Evolutionary conservation across 257 asterid species (phyloP), one percentile per base, ranked within the genome.

Genomic region (Capsicum chinense): DNA sequence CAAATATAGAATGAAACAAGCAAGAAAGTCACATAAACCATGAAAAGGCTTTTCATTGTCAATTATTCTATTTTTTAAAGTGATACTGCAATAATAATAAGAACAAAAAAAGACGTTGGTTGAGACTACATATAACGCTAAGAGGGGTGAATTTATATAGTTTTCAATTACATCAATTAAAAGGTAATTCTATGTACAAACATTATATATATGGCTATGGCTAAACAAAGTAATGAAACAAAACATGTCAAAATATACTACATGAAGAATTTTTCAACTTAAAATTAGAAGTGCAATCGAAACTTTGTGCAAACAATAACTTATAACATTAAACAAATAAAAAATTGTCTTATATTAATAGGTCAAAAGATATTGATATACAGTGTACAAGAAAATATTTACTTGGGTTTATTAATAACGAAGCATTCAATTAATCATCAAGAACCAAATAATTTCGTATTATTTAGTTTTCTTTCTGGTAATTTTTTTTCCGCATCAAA

Each of bases 21-120:
- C 19, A 74, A 50, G 81, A 74, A 74, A 21, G 50, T 26, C 62
- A 74, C 11, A 74, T 12, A 74, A 13, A 74, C 62, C 19, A 48
- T 48, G 60, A 19, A 19, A 50, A 21, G 4, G 60, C 62, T 50
- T n/a, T 13, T 21, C 81, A 50, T 74, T 73, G 80, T 73, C 1
- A 6, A 9, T 39, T 39, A 39, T 39, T 39, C 5, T 39, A 39
- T 39, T 39, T 39, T 39, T 39, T 1, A 39, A 39, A 39, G 42
- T 39, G 42, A 39, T 1, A 39, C 42, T 39, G 42, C 42, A 39
- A 39, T n/a, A 33, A 73, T 26, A 63, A 26, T 26, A 73, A 19
- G 15, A 10, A 10, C 0, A 69, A 26, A 35, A 44, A 39, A 42
- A 69, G 5, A n/a, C 79, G 42, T 44, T 47, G 35, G 17, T 44